These are phyloP conservation scores for Xerocomus minutiporus DNA, from an alignment of 1,284 basidiomycete species.

Conservation along the genomic window DNA sequence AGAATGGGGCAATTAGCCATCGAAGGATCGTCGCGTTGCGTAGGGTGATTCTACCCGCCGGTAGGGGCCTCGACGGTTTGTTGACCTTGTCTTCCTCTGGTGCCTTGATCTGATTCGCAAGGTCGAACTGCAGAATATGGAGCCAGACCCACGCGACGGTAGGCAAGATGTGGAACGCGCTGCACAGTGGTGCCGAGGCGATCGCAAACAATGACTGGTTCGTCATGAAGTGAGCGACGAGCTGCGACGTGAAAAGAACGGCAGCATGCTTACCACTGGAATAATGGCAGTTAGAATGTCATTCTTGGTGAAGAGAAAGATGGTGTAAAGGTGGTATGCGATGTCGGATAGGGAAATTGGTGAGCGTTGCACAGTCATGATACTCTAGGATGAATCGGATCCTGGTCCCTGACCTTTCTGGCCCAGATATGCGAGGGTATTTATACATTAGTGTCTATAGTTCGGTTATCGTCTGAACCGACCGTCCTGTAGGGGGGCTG, in stretches of 20 bases:
- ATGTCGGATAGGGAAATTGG: constrained; percentile 13
- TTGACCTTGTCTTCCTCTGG: constrained; percentile 40
- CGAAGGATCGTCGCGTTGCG: constrained; percentile 33
- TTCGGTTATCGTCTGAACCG: constrained; percentile 1
- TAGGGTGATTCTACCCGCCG: constrained; percentile 35
- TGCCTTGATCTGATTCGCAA: constrained; percentile 41
- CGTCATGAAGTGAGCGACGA: constrained; percentile 3
- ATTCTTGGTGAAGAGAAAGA: constrained; percentile 41
- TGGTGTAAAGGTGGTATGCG: constrained; percentile 27
- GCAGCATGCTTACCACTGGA: constrained; percentile 34
- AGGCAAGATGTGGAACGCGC: constrained; percentile 23
- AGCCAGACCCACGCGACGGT: constrained; percentile 41
- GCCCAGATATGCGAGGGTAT: neutral
- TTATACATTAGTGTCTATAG: constrained; percentile 11
- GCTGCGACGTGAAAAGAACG: neutral
- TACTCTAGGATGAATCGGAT: neutral
- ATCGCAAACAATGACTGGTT: constrained; percentile 37
- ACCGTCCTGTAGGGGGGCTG: neutral
- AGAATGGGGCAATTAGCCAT: constrained; percentile 37
- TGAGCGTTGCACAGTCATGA: constrained; percentile 15
- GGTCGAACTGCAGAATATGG: constrained; percentile 39
- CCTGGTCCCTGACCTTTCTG: neutral
- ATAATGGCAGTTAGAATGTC: constrained; percentile 39
- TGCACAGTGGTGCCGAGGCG: constrained; percentile 30
- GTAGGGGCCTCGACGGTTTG: constrained; percentile 41